Conservation (phyloP, 352 stramenopile species). For the Phytophthora agathidicida region DNA sequence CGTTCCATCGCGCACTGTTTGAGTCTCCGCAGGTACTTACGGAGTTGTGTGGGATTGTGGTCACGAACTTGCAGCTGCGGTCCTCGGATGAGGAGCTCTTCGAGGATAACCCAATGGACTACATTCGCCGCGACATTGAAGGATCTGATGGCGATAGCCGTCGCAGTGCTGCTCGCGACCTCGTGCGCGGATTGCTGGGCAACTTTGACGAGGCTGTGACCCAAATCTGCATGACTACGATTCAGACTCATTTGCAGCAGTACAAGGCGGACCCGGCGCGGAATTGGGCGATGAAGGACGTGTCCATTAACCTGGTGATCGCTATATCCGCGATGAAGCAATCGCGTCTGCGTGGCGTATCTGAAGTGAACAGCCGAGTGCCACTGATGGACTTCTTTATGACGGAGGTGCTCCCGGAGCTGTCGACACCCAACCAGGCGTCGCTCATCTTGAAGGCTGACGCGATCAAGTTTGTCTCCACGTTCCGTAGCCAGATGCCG, state of each 20-base stretch:
- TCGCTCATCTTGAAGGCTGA: slow-evolving; percentile 96
- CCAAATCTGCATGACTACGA: slow-evolving; percentile 93
- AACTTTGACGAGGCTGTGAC: slow-evolving; percentile 96
- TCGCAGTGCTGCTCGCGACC: slow-evolving; percentile 93
- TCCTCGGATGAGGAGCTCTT: slow-evolving; percentile 97
- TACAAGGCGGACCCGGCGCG: slow-evolving; percentile 85
- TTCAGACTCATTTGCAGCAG: slow-evolving; percentile 91
- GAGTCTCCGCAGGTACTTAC: slow-evolving; percentile 73
- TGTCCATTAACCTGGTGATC: slow-evolving; percentile 96
- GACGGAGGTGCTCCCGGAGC: slow-evolving; percentile 92
- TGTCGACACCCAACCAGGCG: slow-evolving; percentile 84
- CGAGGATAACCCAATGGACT: slow-evolving; percentile 98
- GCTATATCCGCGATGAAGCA: slow-evolving; percentile 95
- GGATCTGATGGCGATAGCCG: slow-evolving; percentile 96
- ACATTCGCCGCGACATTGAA: slow-evolving; percentile 98
- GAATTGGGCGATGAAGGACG: slow-evolving; percentile 97
- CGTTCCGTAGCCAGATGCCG: slow-evolving; percentile 97
- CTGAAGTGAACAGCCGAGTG: slow-evolving; percentile 94
- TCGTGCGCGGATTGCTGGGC: slow-evolving; percentile 94
- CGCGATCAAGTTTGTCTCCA: slow-evolving; percentile 98
- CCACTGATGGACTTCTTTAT: slow-evolving; percentile 98
- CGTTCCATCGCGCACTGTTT: slow-evolving; percentile 93
- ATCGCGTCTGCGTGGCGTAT: slow-evolving; percentile 93
- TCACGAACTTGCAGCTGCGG: slow-evolving; percentile 98
- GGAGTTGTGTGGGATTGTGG: slow-evolving; percentile 97